phyloP scores from a whole-genome alignment of 495 filamentous ascomycete genomes.

The Daldinia grandis region DNA sequence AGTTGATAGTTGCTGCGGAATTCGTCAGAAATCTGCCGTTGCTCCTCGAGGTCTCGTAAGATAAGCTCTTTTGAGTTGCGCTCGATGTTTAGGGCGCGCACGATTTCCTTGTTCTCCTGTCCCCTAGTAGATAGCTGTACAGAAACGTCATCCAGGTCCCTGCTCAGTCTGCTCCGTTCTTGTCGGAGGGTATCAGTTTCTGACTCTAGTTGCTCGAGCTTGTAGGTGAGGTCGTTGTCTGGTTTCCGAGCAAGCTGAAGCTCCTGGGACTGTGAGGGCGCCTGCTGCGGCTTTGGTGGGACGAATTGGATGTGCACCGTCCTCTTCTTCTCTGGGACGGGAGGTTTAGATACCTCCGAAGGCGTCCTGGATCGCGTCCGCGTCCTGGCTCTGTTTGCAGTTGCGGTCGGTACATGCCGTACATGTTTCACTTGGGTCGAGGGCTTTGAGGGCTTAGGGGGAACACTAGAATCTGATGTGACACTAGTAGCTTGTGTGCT shows the following conservation, averaged over 20 bases:
- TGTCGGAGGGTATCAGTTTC: slow-evolving; percentile 50
- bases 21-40: slow-evolving; percentile 54
- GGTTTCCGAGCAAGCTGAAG: slow-evolving; percentile 41
- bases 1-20: slow-evolving; percentile 53
- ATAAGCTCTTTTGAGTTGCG: slow-evolving; percentile 45
- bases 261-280: slow-evolving; percentile 27
- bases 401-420: slow-evolving; percentile 39
- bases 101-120: slow-evolving; percentile 43
- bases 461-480: slow-evolving; percentile 45
- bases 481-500: slow-evolving; percentile 56
- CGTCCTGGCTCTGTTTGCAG: slow-evolving; percentile 42
- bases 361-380: slow-evolving; percentile 42
- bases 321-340: slow-evolving; percentile 46
- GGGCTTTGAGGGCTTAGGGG: slow-evolving; percentile 42
- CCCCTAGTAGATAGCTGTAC: slow-evolving; percentile 36
- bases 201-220: slow-evolving; percentile 54
- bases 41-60: slow-evolving; percentile 50
- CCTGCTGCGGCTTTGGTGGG: slow-evolving; percentile 21
- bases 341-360: slow-evolving; percentile 41
- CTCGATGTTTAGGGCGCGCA: slow-evolving; percentile 38
- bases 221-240: slow-evolving; percentile 48
- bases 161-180: slow-evolving; percentile 43
- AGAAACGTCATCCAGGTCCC: slow-evolving; percentile 48
- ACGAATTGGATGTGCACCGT: slow-evolving; percentile 48
- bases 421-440: slow-evolving; percentile 46